Base-by-base conservation (phyloP, 345 rosid species). In the Excoecaria cochinchinensis region DNA sequence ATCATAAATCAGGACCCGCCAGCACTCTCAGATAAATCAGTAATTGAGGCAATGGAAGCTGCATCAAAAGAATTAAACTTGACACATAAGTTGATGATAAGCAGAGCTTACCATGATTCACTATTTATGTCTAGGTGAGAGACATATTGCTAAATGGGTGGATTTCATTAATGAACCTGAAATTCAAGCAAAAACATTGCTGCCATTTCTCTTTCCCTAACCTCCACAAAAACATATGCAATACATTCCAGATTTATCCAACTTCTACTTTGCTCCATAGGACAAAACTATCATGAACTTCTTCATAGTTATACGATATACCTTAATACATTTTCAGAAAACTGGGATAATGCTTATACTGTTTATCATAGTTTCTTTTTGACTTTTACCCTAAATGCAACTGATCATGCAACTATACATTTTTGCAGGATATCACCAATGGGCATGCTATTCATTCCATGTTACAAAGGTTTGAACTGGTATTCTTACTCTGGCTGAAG, bases 361-460 rank as follows among this genome's bases (percentile, higher is more conserved):
- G 16, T 58, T 55, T 3, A 6, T 48, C 3, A 1, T 31, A 31
- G 31, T 31, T 10, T 46, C 6, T 1, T 19, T 12, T 22, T 66
- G 12, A 4, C 15, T 36, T n/a, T 21, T 24, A 17, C 63, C 6
- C 42, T 5, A 40, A 58, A 56, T 31, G 22, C 31, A 46, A 57
- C 78, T 79, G 46, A 78, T 70, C 46, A 51, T 55, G 51, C 59
- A 40, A 31, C 73, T 14, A 46, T 24, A 58, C 71, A 69, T 70
- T 59, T 69, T 74, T 81, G 79, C 91, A 95, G 99, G 90, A 76
- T 89, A 76, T 89, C 92, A 78, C 97, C 97, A 5, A 95, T 92
- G 99, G 99, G 97, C 83, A 95, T 95, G 97, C 82, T 92, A 75
- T 95, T 95, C 83, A 95, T 92, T 78, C 99, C 99, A 12, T 95